phyloP scores from a whole-genome alignment of 2,329 filamentous ascomycete genomes.

The Trichoderma pleuroti region DNA sequence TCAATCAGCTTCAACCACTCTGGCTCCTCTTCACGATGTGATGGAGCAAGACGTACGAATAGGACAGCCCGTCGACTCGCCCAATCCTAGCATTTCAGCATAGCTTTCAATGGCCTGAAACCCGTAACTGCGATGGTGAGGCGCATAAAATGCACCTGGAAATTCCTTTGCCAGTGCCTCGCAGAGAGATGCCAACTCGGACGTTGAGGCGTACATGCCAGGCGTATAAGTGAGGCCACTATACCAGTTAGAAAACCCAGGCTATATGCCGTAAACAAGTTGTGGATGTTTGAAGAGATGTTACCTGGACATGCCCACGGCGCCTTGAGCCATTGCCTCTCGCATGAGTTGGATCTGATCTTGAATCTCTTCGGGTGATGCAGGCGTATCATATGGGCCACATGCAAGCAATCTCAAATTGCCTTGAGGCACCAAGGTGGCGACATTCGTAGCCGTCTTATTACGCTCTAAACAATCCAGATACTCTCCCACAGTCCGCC shows the following conservation, averaged over 20 bases:
- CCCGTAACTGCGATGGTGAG: constrained; percentile 28
- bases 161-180: constrained; percentile 23
- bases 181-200: constrained; percentile 25
- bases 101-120: constrained; percentile 26
- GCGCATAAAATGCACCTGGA: constrained; percentile 26
- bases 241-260: not conserved
- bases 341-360: constrained; percentile 24
- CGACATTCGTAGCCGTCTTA: constrained; percentile 26
- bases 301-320: constrained; percentile 27
- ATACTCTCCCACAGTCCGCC: constrained; percentile 26
- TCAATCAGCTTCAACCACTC: not conserved
- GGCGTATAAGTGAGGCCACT: constrained; percentile 28
- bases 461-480: constrained; percentile 25
- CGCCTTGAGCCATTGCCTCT: constrained; percentile 25
- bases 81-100: constrained; percentile 26
- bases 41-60: constrained; percentile 21
- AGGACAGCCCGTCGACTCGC: constrained; percentile 25
- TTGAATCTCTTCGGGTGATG: constrained; percentile 21
- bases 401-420: constrained; percentile 26
- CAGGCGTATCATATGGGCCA: constrained; percentile 24
- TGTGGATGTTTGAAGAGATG: not conserved
- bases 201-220: constrained; percentile 28
- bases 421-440: constrained; percentile 26
- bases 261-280: no score
- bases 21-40: not conserved